Conservation (phyloP, 1,284 basidiomycete species). For the Puccinia horiana region DNA sequence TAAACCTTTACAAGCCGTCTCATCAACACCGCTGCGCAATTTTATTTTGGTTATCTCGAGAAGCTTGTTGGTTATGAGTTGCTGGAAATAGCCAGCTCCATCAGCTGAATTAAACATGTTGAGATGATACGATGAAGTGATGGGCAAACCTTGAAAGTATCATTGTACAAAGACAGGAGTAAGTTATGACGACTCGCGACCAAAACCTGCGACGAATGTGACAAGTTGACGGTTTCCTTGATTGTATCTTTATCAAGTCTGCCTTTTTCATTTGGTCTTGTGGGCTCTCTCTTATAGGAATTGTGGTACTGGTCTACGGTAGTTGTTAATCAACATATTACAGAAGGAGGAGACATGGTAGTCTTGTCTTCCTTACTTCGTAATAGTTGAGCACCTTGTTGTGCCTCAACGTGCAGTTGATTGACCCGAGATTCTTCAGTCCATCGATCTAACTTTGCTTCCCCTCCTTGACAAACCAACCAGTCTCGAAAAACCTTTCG, state of each 20-base stretch:
- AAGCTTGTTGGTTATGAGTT: constrained; percentile 41
- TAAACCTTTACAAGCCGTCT: constrained; percentile 31
- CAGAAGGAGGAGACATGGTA: not conserved
- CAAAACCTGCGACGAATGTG: constrained; percentile 14
- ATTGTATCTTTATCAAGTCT: not conserved
- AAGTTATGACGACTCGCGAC: constrained; percentile 20
- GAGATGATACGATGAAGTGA: not conserved
- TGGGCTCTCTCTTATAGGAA: not conserved
- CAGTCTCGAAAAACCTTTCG: constrained; percentile 33
- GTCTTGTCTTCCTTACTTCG: not conserved
- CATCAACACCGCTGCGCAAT: constrained; percentile 28
- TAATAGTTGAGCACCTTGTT: not conserved
- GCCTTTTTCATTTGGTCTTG: not conserved
- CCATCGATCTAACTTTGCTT: constrained; percentile 32
- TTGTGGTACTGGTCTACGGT: not conserved
- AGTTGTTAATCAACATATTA: not conserved
- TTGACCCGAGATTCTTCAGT: constrained; percentile 40
- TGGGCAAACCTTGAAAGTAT: constrained; percentile 35
- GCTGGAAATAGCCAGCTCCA: not conserved
- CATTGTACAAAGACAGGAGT: constrained; percentile 36
- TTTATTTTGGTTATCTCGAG: constrained; percentile 33
- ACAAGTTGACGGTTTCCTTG: not conserved
- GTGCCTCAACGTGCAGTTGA: constrained; percentile 17
- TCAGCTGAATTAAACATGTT: not conserved
- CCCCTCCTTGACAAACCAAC: constrained; percentile 2